phyloP scores from a whole-genome alignment of 2,329 filamentous ascomycete species.

The Epicoccum sorghinum region DNA sequence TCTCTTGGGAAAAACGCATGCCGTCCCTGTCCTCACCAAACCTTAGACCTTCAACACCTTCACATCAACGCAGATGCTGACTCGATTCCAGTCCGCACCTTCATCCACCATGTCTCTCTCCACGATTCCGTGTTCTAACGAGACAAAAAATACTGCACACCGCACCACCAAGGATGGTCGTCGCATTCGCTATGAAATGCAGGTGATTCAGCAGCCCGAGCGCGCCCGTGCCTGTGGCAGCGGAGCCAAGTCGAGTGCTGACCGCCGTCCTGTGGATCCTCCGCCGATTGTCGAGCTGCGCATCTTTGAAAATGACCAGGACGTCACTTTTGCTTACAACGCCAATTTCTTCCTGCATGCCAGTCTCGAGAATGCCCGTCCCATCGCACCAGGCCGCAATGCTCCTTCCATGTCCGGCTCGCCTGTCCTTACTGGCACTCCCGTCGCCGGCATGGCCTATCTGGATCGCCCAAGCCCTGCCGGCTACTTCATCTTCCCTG shows the following conservation, averaged over 20 bases:
- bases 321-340: conserved; percentile 86
- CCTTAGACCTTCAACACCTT: conserved; percentile 1
- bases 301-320: conserved; percentile 74
- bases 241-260: conserved; percentile 81
- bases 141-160: conserved; percentile 59
- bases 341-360: conserved; percentile 96
- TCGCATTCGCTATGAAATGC: conserved; percentile 79
- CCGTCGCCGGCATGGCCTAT: conserved; percentile 94
- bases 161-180: conserved; percentile 76
- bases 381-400: conserved; percentile 81
- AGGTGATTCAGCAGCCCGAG: conserved; percentile 91
- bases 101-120: conserved; percentile 36
- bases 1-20: conserved; percentile 18
- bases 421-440: conserved; percentile 90
- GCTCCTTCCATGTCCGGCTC: conserved; percentile 68
- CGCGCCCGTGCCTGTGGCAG: conserved; percentile 93
- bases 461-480: conserved; percentile 80
- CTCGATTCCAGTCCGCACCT: conserved; percentile 7
- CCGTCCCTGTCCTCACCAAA: conserved; percentile 18
- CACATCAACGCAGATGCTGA: conserved; percentile 20
- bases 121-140: conserved; percentile 61
- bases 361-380: conserved; percentile 84
- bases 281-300: conserved; percentile 92
- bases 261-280: conserved; percentile 90
- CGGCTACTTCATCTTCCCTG: conserved; percentile 97